A percentile compares a stretch with the other conserved stretches of the same genome.
Conservation (phyloP, 192 early-diverging fungal species). For the Radiomyces spectabilis region DNA sequence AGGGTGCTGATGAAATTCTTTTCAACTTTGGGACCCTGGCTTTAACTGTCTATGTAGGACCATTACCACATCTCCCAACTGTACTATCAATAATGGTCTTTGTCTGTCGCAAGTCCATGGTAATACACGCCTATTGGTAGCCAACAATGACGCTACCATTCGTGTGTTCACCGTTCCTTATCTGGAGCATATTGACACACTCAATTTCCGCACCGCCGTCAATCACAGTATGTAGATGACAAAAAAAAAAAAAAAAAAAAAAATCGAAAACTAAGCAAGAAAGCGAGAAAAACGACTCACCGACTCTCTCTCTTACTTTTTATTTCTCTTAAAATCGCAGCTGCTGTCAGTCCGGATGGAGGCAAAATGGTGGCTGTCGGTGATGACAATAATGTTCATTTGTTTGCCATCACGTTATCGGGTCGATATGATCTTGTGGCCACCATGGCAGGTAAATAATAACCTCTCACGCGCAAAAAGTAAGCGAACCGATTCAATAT, state of each 20-base stretch:
- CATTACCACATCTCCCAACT: slow-evolving; percentile 48
- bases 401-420: slow-evolving; percentile 68
- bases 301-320: slow-evolving; percentile 5
- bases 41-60: slow-evolving; percentile 9
- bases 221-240: slow-evolving; percentile 72
- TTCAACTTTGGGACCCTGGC: neutral
- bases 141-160: slow-evolving; percentile 93
- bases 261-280: too few relatives aligned
- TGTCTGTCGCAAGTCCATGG: slow-evolving; percentile 49
- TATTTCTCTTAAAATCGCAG: slow-evolving; percentile 19
- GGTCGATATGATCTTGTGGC: slow-evolving; percentile 67
- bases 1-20: too few relatives aligned
- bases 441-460: slow-evolving; percentile 56
- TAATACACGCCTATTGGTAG: slow-evolving; percentile 71
- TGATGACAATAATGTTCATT: slow-evolving; percentile 77
- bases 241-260: too few relatives aligned
- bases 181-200: slow-evolving; percentile 62
- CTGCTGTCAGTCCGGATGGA: slow-evolving; percentile 88
- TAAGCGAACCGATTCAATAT: neutral
- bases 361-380: slow-evolving; percentile 88
- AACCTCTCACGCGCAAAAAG: neutral
- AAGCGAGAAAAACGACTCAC: neutral
- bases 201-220: slow-evolving; percentile 83
- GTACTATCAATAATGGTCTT: slow-evolving; percentile 86
- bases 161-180: slow-evolving; percentile 81